Conservation (phyloP, 2,329 filamentous ascomycete genomes). For the Leptographium galeiforme region DNA sequence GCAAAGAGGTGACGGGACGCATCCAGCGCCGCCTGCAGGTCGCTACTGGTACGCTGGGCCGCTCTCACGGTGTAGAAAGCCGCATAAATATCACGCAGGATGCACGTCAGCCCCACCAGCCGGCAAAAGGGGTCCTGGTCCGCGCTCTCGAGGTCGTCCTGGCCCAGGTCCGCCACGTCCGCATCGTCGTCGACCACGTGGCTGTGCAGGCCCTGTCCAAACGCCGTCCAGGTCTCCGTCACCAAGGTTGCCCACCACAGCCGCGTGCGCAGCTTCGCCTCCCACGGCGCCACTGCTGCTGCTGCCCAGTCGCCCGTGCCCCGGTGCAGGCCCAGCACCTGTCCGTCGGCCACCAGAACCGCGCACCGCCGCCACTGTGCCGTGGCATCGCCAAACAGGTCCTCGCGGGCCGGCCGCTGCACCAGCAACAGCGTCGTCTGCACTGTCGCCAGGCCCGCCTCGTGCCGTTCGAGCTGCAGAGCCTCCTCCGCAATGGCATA, state of each 20-base stretch:
- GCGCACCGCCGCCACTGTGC: constrained; percentile 1
- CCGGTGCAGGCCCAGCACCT: constrained; percentile 2
- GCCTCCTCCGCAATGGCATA: neutral
- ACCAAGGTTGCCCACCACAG: constrained; percentile 5
- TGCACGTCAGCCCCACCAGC: constrained; percentile 1
- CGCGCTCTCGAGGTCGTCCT: neutral
- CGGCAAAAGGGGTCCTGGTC: neutral
- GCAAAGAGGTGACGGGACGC: neutral
- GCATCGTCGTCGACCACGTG: neutral
- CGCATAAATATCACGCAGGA: constrained; percentile 1
- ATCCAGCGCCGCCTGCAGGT: constrained; percentile 1
- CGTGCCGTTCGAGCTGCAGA: neutral
- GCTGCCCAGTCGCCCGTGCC: neutral
- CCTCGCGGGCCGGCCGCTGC: neutral
- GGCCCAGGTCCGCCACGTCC: neutral
- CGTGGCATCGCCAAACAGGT: neutral
- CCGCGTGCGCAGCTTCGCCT: constrained; percentile 1
- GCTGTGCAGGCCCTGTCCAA: constrained; percentile 6
- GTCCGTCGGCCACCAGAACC: neutral
- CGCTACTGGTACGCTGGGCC: neutral
- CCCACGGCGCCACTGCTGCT: neutral
- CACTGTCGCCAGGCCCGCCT: neutral
- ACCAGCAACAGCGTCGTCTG: constrained; percentile 4
- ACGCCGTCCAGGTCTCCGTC: constrained; percentile 4
- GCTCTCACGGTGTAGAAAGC: constrained; percentile 3